Evolutionary conservation across 495 filamentous ascomycete genomes (phyloP).

Genomic region (Penicillium silybi): DNA sequence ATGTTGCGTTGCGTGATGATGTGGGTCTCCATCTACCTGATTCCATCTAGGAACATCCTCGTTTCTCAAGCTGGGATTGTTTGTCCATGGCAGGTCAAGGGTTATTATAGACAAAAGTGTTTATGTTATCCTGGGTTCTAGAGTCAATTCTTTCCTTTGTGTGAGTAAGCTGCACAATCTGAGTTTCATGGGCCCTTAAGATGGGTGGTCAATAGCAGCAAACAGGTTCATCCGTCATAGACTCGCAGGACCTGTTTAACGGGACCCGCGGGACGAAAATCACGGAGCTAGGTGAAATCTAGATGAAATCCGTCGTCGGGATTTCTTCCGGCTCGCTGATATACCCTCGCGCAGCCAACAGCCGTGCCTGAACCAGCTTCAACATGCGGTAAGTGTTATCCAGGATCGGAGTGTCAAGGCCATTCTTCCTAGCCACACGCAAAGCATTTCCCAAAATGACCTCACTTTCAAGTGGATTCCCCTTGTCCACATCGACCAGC

Average conservation of each 20-base stretch:
- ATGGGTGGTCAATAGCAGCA: too few species aligned
- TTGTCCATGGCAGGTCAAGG: not conserved
- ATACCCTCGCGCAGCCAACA: slow-evolving; percentile 10
- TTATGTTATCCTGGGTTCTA: too few species aligned
- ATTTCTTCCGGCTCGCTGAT: slow-evolving; percentile 6
- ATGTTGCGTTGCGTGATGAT: not conserved
- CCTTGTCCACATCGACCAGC: slow-evolving; percentile 15
- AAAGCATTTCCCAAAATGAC: slow-evolving; percentile 19
- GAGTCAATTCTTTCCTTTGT: too few species aligned
- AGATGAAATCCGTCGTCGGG: slow-evolving; percentile 5
- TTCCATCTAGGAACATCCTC: not conserved
- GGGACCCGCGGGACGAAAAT: too few species aligned
- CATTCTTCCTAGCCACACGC: slow-evolving; percentile 4
- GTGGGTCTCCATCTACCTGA: not conserved
- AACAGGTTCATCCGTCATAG: too few species aligned
- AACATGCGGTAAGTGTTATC: slow-evolving; percentile 11
- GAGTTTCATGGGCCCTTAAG: too few species aligned
- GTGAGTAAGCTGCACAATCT: too few species aligned
- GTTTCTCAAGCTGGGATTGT: not conserved
- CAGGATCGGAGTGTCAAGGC: slow-evolving; percentile 7
- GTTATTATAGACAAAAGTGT: too few species aligned
- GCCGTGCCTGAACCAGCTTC: slow-evolving; percentile 10
- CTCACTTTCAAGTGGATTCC: slow-evolving; percentile 13
- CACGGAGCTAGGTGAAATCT: too few species aligned
- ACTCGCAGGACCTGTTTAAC: too few species aligned